Base-by-base conservation (phyloP, 2,329 filamentous ascomycete genomes). In the Claviceps arundinis region DNA sequence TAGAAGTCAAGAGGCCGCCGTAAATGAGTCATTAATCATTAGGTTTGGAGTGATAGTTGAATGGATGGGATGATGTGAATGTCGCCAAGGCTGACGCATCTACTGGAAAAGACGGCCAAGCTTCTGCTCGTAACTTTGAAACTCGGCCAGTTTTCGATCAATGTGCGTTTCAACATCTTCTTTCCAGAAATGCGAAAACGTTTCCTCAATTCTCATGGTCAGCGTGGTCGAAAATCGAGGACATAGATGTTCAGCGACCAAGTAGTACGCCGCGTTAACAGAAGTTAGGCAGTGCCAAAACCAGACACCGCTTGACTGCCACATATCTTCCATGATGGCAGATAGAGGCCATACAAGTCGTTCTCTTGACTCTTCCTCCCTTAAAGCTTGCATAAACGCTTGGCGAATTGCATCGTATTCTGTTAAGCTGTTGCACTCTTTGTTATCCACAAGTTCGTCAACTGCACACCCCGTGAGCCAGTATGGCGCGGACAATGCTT, bases 401-500 rank as follows among this genome's bases (percentile, higher is more conserved):
- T 50, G 48, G 38, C 58, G 51, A 11, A 55, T 22, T 5, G 43
- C 14, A 13, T 59, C 49, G 22, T 54, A 61, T 26, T 52, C 30
- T 6, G 51, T 47, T 9, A 56, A 41, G 11, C 52, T 51, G n/a
- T 58, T 55, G n/a, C 30, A 22, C 16, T 47, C 7, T 47, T 22
- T 37, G 0, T 22, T 22, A 22, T 48, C 55, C 14, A 54, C 46
- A 16, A 62, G 52, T 16, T 54, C 48, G n/a, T 57, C 58, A 37
- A 60, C 55, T 2, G 34, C 37, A n/a, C 51, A 47, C 6, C 58
- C 56, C 6, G 56, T 57, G 24, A 62, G 50, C 59, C 59, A 62
- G 37, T 59, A 56, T 8, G 60, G 58, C 2, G 56, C 54, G 5
- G 41, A 16, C 11, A 58, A 38, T 51, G 54, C 57, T 52, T 60